A percentile compares a stretch with the other conserved stretches of the same genome.
phyloP scores from a whole-genome alignment of 1,284 basidiomycete genomes.

The Pseudozyma sp. region DNA sequence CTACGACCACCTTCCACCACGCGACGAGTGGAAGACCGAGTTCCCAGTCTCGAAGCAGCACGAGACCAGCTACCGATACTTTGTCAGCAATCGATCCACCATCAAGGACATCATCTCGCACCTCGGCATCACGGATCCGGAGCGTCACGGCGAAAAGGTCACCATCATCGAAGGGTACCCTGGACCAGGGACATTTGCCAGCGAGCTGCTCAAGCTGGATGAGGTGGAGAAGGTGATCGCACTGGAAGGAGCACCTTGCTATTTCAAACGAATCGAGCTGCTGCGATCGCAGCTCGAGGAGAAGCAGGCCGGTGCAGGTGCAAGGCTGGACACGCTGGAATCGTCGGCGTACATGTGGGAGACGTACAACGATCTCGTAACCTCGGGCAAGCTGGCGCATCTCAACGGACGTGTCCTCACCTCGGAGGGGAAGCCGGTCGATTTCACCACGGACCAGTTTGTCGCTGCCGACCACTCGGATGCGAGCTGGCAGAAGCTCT shows the following conservation, averaged over 20 bases:
- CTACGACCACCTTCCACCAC: constrained; percentile 51
- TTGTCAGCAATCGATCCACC: constrained; percentile 55
- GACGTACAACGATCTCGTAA: constrained; percentile 50
- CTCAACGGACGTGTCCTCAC: constrained; percentile 37
- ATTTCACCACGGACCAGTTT: constrained; percentile 30
- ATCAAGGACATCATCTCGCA: constrained; percentile 37
- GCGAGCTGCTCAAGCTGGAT: constrained; percentile 51
- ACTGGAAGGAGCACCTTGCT: constrained; percentile 51
- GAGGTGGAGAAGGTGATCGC: constrained; percentile 66
- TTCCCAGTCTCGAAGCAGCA: constrained; percentile 36
- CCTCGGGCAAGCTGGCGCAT: constrained; percentile 50
- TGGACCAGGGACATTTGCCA: constrained; percentile 62
- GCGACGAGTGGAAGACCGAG: constrained; percentile 40
- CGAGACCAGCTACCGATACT: constrained; percentile 54
- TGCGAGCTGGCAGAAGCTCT: constrained; percentile 43
- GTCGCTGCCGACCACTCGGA: constrained; percentile 21
- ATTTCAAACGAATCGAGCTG: constrained; percentile 33
- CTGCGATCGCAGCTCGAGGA: constrained; percentile 27
- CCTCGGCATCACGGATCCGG: constrained; percentile 35
- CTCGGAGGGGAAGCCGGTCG: constrained; percentile 19
- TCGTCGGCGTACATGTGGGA: constrained; percentile 53
- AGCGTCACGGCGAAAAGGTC: constrained; percentile 47
- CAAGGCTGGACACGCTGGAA: constrained; percentile 43
- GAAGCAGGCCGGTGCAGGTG: constrained; percentile 10
- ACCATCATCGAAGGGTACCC: constrained; percentile 66